Evolutionary conservation across 345 rosid species (phyloP).

Genomic region (Citrus medica): DNA sequence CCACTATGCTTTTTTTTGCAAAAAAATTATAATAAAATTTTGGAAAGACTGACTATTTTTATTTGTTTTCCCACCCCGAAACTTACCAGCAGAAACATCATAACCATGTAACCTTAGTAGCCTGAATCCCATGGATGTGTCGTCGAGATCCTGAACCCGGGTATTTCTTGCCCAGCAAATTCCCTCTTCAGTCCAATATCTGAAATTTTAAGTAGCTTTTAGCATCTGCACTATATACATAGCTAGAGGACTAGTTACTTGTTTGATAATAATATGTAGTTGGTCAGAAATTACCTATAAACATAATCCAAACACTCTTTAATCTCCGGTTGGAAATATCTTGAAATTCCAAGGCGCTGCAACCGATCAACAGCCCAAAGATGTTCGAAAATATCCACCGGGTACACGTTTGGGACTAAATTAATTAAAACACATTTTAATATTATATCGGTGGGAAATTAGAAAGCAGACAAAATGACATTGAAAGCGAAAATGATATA

Average conservation of each 20-base stretch:
- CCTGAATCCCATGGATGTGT: conserved; percentile 94
- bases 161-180: conserved; percentile 95
- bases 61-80: neutral
- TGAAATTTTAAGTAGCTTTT: conserved; percentile 24
- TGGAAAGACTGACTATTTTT: no score
- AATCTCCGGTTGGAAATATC: conserved; percentile 72
- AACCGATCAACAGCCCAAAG: conserved; percentile 90
- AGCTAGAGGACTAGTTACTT: no score
- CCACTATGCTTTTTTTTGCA: neutral
- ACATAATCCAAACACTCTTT: conserved; percentile 59
- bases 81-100: conserved; percentile 69
- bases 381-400: conserved; percentile 89
- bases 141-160: conserved; percentile 74
- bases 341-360: conserved; percentile 84
- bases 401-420: conserved; percentile 84
- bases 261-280: neutral
- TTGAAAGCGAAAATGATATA: neutral
- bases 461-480: neutral
- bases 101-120: conserved; percentile 69
- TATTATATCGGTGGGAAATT: neutral
- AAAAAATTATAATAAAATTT: no score
- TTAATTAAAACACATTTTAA: no score
- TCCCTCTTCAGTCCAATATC: conserved; percentile 81
- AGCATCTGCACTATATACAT: neutral
- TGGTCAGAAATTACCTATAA: conserved; percentile 36